These are phyloP conservation scores for Syzygium oleosum DNA, from an alignment of 345 rosid species.

Conservation along the genomic window DNA sequence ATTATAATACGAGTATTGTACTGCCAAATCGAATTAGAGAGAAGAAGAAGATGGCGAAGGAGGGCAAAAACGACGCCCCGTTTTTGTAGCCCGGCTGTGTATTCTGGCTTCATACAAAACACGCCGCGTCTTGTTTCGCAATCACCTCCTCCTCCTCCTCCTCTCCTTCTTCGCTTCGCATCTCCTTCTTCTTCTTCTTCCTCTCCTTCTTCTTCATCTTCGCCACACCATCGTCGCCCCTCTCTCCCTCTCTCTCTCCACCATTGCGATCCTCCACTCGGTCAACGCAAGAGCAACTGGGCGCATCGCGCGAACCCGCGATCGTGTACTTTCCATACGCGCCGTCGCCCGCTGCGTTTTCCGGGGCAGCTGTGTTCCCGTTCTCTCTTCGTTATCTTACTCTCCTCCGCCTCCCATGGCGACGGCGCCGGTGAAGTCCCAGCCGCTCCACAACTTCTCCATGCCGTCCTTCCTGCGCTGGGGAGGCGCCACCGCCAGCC, in stretches of 20 bases:
- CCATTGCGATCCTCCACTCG: neutral
- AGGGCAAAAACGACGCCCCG: neutral
- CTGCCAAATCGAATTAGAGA: neutral
- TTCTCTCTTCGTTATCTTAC: neutral
- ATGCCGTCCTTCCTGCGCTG: constrained; percentile 43
- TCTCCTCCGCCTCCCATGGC: constrained; percentile 34
- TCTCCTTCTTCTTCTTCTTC: neutral
- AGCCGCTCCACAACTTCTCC: constrained; percentile 67
- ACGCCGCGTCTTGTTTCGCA: neutral
- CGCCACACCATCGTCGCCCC: neutral
- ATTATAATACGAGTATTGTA: neutral
- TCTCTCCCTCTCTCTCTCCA: neutral
- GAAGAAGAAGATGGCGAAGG: neutral
- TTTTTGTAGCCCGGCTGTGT: neutral
- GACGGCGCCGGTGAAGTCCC: constrained; percentile 56
- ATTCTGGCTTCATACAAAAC: neutral
- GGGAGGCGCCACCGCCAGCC: constrained; percentile 30
- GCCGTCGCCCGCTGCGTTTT: neutral
- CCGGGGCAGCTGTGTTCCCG: neutral
- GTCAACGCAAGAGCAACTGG: neutral
- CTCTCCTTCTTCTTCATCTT: neutral
- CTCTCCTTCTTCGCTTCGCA: too few relatives aligned
- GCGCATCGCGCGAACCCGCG: neutral
- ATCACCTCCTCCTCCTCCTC: neutral
- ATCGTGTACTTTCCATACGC: neutral